A percentile compares a stretch with the other conserved stretches of the same genome.
Evolutionary conservation across 129 eudicot genomes (phyloP).

Genomic region (Artemisia tridentata): DNA sequence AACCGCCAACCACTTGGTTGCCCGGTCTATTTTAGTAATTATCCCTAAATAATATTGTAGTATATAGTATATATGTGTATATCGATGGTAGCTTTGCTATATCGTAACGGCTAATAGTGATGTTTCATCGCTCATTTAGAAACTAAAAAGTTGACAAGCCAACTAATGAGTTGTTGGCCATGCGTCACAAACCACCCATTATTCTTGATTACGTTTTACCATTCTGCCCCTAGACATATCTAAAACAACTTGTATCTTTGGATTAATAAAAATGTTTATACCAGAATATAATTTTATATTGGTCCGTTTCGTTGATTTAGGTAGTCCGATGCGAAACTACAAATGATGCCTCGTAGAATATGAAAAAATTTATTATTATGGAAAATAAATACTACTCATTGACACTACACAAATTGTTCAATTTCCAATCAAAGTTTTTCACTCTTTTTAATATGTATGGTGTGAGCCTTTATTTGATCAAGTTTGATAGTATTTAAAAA

Average conservation of each 20-base stretch:
- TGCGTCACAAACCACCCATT: conserved; percentile 30
- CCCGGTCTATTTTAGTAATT: no score
- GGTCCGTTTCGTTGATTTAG: no score
- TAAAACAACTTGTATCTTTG: background rate
- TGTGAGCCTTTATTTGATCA: background rate
- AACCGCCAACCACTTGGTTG: no score
- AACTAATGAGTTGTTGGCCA: conserved; percentile 41
- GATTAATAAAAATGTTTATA: no score
- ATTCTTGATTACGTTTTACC: conserved; percentile 18
- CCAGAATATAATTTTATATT: no score
- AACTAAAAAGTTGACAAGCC: conserved; percentile 36
- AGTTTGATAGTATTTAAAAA: background rate
- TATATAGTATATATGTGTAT: background rate
- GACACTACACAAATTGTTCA: background rate
- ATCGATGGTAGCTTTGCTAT: conserved; percentile 31
- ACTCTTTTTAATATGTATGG: background rate
- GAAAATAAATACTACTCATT: no score
- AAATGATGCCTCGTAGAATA: background rate
- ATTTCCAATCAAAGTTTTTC: background rate
- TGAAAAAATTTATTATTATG: no score
- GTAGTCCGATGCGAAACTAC: no score
- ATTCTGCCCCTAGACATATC: conserved; percentile 18
- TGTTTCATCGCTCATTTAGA: conserved; percentile 35
- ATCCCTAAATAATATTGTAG: no score
- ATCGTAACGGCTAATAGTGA: conserved; percentile 38